Evolutionary conservation across 2,329 filamentous ascomycete genomes (phyloP), one percentile per base, ranked within the genome.

Genomic region (Periconia macrospinosa): DNA sequence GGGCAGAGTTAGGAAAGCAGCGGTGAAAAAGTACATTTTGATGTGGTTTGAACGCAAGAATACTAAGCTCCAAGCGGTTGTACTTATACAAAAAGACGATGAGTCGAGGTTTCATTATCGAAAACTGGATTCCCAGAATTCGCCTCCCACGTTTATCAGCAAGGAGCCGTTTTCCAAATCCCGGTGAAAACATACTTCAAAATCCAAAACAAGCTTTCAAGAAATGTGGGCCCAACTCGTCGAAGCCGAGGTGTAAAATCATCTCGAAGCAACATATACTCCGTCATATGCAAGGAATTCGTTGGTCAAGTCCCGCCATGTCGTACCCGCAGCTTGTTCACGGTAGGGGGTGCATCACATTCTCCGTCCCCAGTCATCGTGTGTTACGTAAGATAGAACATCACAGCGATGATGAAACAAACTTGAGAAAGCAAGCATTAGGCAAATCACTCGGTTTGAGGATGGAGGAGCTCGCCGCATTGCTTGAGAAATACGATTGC

Each of bases 291-390:
- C 27, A 47, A 14, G 6, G 7, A 5, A n/a, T 23, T 40, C 14
- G 6, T 47, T 13, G 6, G 23, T 8, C 33, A 37, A n/a, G 33
- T 10, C 11, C 11, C 19, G 37, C 33, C 18, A 52, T 52, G 49
- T 52, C 49, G 7, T 52, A 52, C 23, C 49, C 49, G 9, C 49
- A 52, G 30, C 15, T 41, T 30, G 27, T 47, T 18, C 42, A 13
- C 8, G 43, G 46, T 47, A 47, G 43, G 8, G 49, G 41, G 27
- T 52, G 40, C 23, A 42, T 52, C 11, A 47, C 49, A 8, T 52
- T 52, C 41, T 23, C 49, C 9, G 20, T 47, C 18, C 49, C 49
- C 14, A 47, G 41, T 47, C 30, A 46, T 20, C 17, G 15, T n/a
- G 30, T 52, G 11, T n/a, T 47, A 18, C 49, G 49, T 17, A 47